Percentiles rank a stretch among this genome's conserved stretches.
phyloP scores from a whole-genome alignment of 225 moss, liverwort and hornwort genomes.

The Bryum argenteum region DNA sequence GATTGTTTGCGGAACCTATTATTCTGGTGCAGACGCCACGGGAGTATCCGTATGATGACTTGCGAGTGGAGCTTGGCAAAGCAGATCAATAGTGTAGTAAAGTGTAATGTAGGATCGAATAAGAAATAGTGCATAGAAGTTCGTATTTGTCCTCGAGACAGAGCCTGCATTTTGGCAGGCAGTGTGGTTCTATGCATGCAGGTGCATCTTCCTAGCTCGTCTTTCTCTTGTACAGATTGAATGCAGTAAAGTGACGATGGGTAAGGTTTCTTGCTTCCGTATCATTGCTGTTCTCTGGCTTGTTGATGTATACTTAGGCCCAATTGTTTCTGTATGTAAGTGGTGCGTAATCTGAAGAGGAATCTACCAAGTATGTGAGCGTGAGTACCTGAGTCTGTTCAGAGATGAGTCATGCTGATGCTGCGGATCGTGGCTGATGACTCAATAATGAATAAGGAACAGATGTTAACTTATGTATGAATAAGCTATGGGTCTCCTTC shows the following conservation, averaged over 20 bases:
- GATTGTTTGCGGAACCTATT: not conserved
- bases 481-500: too few relatives aligned
- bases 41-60: conserved; percentile 84
- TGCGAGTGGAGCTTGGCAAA: conserved; percentile 87
- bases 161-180: conserved; percentile 26
- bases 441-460: too few relatives aligned
- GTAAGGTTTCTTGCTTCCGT: conserved; percentile 24
- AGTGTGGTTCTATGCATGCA: conserved; percentile 31
- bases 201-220: conserved; percentile 24
- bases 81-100: conserved; percentile 38
- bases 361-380: too few relatives aligned
- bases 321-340: too few relatives aligned
- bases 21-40: conserved; percentile 69
- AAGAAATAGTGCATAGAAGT: conserved; percentile 25
- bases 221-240: conserved; percentile 43
- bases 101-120: not conserved
- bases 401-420: too few relatives aligned
- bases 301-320: too few relatives aligned
- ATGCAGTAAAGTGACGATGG: conserved; percentile 33
- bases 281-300: not conserved
- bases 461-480: too few relatives aligned
- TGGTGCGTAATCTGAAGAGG: too few relatives aligned
- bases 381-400: too few relatives aligned
- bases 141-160: conserved; percentile 17
- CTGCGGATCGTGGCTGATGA: too few relatives aligned